phyloP scores from a whole-genome alignment of 257 asterid species.

The Plantago ovata region DNA sequence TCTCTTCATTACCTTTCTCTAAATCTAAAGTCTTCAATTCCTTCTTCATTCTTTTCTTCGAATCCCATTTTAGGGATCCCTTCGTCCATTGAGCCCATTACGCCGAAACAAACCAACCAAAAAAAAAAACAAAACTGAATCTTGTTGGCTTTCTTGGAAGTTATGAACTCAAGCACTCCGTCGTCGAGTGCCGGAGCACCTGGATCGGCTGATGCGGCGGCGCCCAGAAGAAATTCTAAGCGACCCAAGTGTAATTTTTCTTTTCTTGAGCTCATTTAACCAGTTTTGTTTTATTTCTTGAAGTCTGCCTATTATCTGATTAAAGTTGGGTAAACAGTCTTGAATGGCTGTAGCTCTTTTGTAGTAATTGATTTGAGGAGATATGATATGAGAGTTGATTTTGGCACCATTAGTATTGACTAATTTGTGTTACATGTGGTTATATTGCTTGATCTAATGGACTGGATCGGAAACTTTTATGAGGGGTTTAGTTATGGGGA shows the following conservation, averaged over 20 bases:
- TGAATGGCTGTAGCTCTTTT: too few relatives aligned
- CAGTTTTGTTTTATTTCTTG: not conserved
- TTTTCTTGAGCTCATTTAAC: not conserved
- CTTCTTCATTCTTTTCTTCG: slow-evolving; percentile 6
- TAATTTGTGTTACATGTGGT: not conserved
- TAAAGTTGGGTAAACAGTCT: too few relatives aligned
- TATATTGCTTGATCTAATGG: not conserved
- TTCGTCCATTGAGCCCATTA: slow-evolving; percentile 4
- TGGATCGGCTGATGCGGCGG: slow-evolving; percentile 70
- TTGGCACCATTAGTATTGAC: not conserved
- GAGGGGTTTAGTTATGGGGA: slow-evolving; percentile 4
- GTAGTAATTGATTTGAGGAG: too few relatives aligned
- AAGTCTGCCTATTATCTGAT: not conserved
- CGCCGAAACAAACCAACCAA: slow-evolving; percentile 2
- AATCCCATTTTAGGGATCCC: slow-evolving; percentile 21
- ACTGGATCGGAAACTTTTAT: not conserved
- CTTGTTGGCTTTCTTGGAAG: slow-evolving; percentile 6
- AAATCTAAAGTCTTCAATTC: slow-evolving; percentile 16
- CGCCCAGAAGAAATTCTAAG: slow-evolving; percentile 72
- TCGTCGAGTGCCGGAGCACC: slow-evolving; percentile 68
- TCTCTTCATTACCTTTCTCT: not conserved
- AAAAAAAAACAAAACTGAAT: not conserved
- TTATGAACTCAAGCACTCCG: slow-evolving; percentile 62
- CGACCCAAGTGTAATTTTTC: slow-evolving; percentile 69
- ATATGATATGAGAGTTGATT: not conserved